Evolutionary conservation across 2,329 filamentous ascomycete genomes (phyloP).

Genomic region (Nigrospora osmanthi): DNA sequence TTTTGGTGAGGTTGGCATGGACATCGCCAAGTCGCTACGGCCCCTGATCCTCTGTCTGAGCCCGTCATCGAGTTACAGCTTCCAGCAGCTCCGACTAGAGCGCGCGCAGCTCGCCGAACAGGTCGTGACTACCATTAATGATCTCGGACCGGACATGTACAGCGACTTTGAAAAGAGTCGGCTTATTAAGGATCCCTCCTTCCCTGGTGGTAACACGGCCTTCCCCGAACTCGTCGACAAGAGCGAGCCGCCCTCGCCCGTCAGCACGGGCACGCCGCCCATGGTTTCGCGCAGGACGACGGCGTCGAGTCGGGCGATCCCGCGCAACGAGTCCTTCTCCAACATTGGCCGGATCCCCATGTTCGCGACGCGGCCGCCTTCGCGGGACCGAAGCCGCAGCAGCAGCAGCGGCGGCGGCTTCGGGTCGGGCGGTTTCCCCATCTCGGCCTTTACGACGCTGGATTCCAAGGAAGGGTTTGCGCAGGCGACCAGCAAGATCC

Average conservation of each 20-base stretch:
- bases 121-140: slow-evolving; percentile 90
- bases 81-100: slow-evolving; percentile 67
- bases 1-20: slow-evolving; percentile 97
- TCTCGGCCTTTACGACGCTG: slow-evolving; percentile 62
- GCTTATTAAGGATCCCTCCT: slow-evolving; percentile 50
- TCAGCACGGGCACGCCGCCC: slow-evolving; percentile 10
- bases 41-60: slow-evolving; percentile 80
- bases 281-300: slow-evolving; percentile 38
- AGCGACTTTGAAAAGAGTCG: slow-evolving; percentile 83
- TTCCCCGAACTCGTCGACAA: slow-evolving; percentile 21
- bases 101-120: slow-evolving; percentile 69
- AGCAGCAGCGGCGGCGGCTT: slow-evolving; percentile 59
- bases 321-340: slow-evolving; percentile 88
- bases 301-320: slow-evolving; percentile 47
- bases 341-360: slow-evolving; percentile 83
- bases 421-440: slow-evolving; percentile 52
- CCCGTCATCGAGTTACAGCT: slow-evolving; percentile 75
- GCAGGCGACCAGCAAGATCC: slow-evolving; percentile 76
- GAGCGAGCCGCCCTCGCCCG: slow-evolving; percentile 14
- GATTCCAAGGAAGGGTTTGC: slow-evolving; percentile 67
- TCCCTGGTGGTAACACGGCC: slow-evolving; percentile 19
- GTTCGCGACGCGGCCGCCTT: slow-evolving; percentile 84
- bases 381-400: slow-evolving; percentile 66
- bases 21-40: slow-evolving; percentile 89
- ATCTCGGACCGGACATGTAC: slow-evolving; percentile 90